These are phyloP conservation scores for Nyctanthes arbortristis DNA, from an alignment of 257 asterid species.

Conservation along the genomic window DNA sequence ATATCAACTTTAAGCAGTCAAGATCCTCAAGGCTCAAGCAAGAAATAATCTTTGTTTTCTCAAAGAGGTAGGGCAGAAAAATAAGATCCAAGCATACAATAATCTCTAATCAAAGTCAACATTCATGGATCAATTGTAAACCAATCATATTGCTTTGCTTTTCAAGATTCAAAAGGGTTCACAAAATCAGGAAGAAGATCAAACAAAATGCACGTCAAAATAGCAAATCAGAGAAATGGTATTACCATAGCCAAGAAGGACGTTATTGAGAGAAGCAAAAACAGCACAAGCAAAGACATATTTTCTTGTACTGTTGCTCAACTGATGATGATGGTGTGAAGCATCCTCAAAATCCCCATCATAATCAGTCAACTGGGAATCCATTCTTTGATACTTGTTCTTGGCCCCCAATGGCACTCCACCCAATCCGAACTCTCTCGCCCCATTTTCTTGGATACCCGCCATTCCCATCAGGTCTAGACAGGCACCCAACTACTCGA, in stretches of 20 bases:
- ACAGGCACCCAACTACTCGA: neutral
- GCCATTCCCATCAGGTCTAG: constrained; percentile 40
- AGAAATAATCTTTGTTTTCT: neutral
- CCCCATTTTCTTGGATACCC: constrained; percentile 54
- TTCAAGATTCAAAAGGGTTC: no score
- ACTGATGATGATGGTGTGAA: constrained; percentile 45
- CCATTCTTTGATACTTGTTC: constrained; percentile 75
- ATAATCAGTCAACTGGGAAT: constrained; percentile 40
- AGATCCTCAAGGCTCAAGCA: neutral
- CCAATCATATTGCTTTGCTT: no score
- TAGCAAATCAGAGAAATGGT: neutral
- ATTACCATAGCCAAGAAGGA: constrained; percentile 92
- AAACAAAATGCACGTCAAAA: constrained; percentile 6
- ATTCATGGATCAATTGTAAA: neutral
- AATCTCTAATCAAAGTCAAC: neutral
- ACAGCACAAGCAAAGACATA: constrained; percentile 93
- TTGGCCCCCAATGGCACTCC: constrained; percentile 48
- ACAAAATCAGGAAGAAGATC: neutral
- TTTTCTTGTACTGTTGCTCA: constrained; percentile 57
- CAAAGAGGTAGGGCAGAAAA: neutral
- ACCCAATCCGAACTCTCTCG: constrained; percentile 42
- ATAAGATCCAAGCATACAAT: neutral
- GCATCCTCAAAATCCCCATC: constrained; percentile 48
- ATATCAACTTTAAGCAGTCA: neutral
- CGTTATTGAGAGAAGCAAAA: constrained; percentile 91